Percentiles rank a stretch among this genome's conserved stretches.
phyloP scores from a whole-genome alignment of 148 eudicot species.

The Vaccinium darrowii region DNA sequence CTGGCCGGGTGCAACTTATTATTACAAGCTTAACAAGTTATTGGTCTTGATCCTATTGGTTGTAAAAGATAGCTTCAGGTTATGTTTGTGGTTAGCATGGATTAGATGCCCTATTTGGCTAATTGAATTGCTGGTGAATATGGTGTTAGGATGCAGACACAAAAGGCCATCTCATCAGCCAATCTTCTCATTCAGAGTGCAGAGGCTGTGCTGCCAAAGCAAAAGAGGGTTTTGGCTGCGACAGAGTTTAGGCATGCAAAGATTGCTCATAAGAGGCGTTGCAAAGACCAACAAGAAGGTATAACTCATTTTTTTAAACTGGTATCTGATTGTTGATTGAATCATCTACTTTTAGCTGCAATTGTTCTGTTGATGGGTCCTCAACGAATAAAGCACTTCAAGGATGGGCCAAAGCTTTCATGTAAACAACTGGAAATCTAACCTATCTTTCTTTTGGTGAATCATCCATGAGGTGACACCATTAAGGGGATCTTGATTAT shows the following conservation, averaged over 20 bases:
- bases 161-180: slow-evolving; percentile 71
- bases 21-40: background rate
- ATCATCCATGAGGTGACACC: background rate
- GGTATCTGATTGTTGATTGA: background rate
- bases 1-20: background rate
- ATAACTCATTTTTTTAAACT: slow-evolving; percentile 6
- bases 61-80: background rate
- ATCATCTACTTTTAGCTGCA: background rate
- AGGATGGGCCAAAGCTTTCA: background rate
- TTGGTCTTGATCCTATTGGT: background rate
- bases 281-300: slow-evolving; percentile 60
- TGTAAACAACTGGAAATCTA: slow-evolving; percentile 3
- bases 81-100: background rate
- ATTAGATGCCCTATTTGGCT: background rate
- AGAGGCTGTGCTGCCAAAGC: slow-evolving; percentile 77
- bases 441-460: background rate
- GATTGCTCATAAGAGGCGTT: slow-evolving; percentile 66
- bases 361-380: background rate
- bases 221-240: slow-evolving; percentile 61
- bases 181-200: slow-evolving; percentile 63
- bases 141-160: slow-evolving; percentile 67
- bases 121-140: slow-evolving; percentile 2
- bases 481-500: background rate
- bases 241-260: slow-evolving; percentile 74
- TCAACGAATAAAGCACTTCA: background rate